These are phyloP conservation scores for Neofusicoccum parvum DNA, from an alignment of 2,329 filamentous ascomycete genomes.

Conservation along the genomic window DNA sequence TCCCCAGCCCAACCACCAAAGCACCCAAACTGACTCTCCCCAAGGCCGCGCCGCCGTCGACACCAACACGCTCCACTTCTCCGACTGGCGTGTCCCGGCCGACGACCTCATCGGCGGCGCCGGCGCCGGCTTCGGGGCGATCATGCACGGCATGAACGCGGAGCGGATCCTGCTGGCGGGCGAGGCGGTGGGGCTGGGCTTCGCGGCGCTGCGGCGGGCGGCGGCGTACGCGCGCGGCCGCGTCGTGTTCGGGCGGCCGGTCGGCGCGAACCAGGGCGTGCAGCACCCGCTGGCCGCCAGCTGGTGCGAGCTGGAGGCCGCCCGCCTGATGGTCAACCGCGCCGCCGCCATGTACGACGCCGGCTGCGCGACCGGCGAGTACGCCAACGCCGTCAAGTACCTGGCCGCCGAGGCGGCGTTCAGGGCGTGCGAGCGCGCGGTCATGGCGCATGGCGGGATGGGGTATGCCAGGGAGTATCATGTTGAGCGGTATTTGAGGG, in stretches of 20 bases:
- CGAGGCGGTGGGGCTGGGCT: conserved; percentile 78
- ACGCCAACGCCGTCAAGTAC: conserved; percentile 60
- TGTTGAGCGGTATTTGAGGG: conserved; percentile 62
- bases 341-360: conserved; percentile 63
- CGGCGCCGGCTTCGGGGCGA: conserved; percentile 76
- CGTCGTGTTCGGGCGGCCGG: conserved; percentile 58
- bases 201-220: conserved; percentile 58
- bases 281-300: conserved; percentile 61
- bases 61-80: conserved; percentile 86
- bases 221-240: conserved; percentile 52
- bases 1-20: no score
- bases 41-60: conserved; percentile 74
- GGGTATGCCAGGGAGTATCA: conserved; percentile 66
- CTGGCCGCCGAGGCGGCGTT: conserved; percentile 62
- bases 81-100: conserved; percentile 69
- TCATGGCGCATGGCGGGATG: conserved; percentile 62
- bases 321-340: conserved; percentile 63
- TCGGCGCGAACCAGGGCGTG: conserved; percentile 63
- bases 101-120: conserved; percentile 70
- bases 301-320: conserved; percentile 64
- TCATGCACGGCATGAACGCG: conserved; percentile 54
- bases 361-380: conserved; percentile 53
- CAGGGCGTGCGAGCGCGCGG: conserved; percentile 59
- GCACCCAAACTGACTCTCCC: no score
- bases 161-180: conserved; percentile 61